These are phyloP conservation scores for Azolla pinnata DNA, from an alignment of 75 land plant species.

Conservation along the genomic window DNA sequence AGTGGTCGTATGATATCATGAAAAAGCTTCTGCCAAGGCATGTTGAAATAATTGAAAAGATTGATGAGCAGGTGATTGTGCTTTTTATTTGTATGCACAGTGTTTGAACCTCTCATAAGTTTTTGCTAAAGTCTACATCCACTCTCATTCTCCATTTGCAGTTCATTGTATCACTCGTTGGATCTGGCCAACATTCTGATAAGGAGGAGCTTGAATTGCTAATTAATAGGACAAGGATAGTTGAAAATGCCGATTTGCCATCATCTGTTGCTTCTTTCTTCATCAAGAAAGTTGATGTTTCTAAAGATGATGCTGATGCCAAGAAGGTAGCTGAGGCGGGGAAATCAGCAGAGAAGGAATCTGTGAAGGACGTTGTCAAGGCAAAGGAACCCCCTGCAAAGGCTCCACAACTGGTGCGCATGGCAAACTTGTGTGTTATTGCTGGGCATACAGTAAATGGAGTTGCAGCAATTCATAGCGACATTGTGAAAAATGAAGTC, in stretches of 20 bases:
- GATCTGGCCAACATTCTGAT: conserved; percentile 24
- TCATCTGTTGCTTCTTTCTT: conserved; percentile 36
- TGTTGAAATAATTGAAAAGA: conserved; percentile 70
- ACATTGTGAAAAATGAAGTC: conserved; percentile 88
- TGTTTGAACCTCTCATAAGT: too few species aligned
- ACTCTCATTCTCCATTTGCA: conserved; percentile 13
- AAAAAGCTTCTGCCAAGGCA: conserved; percentile 85
- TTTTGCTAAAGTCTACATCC: too few species aligned
- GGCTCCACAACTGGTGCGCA: conserved; percentile 58
- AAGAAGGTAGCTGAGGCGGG: conserved; percentile 8
- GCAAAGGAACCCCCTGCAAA: conserved; percentile 21
- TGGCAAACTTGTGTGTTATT: conserved; percentile 95
- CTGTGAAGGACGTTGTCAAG: conserved; percentile 2
- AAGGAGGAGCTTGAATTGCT: conserved; percentile 48
- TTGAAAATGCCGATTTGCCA: conserved; percentile 71
- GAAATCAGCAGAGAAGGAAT: conserved; percentile 4
- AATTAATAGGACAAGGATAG: conserved; percentile 63
- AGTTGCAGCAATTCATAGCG: conserved; percentile 94
- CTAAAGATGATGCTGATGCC: conserved; percentile 8
- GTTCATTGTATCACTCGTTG: conserved; percentile 42
- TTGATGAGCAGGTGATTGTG: conserved; percentile 76
- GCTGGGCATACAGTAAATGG: conserved; percentile 96
- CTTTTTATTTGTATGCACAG: too few species aligned
- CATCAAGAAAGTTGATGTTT: conserved; percentile 28
- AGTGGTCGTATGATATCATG: conserved; percentile 82